Conservation (phyloP, 352 stramenopile genomes). For the Albugo laibachii region DNA sequence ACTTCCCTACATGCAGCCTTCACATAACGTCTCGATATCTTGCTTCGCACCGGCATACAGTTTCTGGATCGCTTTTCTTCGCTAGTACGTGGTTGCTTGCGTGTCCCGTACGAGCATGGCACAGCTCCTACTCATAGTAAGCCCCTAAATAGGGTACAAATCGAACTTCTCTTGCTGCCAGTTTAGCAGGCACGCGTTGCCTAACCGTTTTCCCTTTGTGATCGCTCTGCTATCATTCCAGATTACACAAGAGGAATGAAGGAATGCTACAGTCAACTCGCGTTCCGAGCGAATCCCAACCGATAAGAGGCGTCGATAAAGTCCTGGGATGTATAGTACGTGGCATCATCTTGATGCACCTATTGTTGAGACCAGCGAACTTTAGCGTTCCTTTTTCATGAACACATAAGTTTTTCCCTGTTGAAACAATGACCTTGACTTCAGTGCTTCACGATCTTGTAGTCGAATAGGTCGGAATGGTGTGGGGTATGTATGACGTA, state of each 20-base stretch:
- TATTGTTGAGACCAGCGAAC: not conserved
- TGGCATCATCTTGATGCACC: not conserved
- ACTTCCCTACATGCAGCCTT: no score
- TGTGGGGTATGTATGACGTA: constrained; percentile 5
- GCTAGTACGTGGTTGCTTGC: constrained; percentile 2
- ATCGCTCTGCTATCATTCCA: constrained; percentile 2
- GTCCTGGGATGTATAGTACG: constrained; percentile 4
- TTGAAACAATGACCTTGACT: constrained; percentile 5
- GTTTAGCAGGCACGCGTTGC: constrained; percentile 7
- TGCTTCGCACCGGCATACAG: not conserved
- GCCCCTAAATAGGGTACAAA: not conserved
- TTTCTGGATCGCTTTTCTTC: not conserved
- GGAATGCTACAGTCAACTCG: constrained; percentile 5
- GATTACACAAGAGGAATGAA: not conserved
- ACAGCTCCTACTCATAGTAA: constrained; percentile 8
- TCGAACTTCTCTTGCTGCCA: constrained; percentile 2
- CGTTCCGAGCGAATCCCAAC: constrained; percentile 4
- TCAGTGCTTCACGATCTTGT: not conserved
- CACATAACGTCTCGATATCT: not conserved
- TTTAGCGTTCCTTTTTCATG: not conserved
- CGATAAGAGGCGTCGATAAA: constrained; percentile 7
- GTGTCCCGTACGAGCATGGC: constrained; percentile 8
- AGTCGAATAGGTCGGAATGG: constrained; percentile 5
- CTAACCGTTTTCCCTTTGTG: constrained; percentile 5
- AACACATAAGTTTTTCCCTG: constrained; percentile 4